Percentiles rank a stretch among this genome's conserved stretches.
Evolutionary conservation across 1,284 basidiomycete genomes (phyloP).

Genomic region (Ustilago xerochloae): DNA sequence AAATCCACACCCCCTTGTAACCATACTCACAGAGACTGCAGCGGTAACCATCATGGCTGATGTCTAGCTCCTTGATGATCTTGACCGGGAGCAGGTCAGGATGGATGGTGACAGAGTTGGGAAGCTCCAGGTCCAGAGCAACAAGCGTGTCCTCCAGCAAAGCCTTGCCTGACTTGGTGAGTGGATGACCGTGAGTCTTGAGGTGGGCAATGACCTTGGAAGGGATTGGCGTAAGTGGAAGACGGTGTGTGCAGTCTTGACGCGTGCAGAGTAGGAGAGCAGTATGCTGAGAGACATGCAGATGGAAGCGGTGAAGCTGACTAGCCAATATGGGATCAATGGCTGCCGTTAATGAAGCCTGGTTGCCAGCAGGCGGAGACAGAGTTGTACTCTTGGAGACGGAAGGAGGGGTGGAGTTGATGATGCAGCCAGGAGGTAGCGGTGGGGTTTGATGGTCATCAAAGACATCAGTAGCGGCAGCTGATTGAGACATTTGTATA

Average conservation of each 20-base stretch:
- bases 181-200: not conserved
- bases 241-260: not conserved
- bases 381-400: not conserved
- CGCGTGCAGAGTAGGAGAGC: not conserved
- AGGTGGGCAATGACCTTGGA: not conserved
- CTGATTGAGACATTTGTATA: not conserved
- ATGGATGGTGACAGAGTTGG: no score
- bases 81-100: not conserved
- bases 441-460: no score
- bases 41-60: not conserved
- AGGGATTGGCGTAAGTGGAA: not conserved
- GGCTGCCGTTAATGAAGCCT: not conserved
- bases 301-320: not conserved
- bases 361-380: not conserved
- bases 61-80: not conserved
- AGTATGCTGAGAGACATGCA: not conserved
- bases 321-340: not conserved
- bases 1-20: no score
- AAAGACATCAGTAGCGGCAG: not conserved
- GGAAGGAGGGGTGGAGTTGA: not conserved
- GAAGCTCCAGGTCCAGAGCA: not conserved
- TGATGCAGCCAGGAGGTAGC: no score
- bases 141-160: not conserved
- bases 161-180: not conserved
- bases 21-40: not conserved